Conservation (phyloP, 1,139 yeast genomes). For the Blastobotrys ciferrii region DNA sequence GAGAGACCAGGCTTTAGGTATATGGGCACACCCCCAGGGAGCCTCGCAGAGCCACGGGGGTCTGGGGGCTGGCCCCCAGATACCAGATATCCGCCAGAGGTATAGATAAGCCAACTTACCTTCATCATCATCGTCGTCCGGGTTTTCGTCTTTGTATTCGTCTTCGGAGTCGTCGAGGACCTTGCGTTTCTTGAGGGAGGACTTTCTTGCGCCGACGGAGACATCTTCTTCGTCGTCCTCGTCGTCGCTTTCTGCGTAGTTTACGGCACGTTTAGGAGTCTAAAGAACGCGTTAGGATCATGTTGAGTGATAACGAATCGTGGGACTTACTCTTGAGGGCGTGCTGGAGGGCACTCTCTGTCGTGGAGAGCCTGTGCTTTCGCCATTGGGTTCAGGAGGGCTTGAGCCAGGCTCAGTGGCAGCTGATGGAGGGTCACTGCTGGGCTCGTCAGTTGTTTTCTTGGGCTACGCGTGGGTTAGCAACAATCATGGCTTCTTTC, state of each 20-base stretch:
- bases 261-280: slow-evolving; percentile 3
- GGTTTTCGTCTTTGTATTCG: slow-evolving; percentile 18
- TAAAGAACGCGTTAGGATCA: not conserved
- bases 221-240: slow-evolving; percentile 17
- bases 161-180: slow-evolving; percentile 13
- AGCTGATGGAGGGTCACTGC: not conserved
- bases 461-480: not conserved
- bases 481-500: slow-evolving; percentile 2
- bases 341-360: not conserved
- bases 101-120: too few relatives aligned
- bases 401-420: slow-evolving; percentile 8
- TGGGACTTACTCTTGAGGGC: not conserved
- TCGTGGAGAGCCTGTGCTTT: not conserved
- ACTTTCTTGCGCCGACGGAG: slow-evolving; percentile 2
- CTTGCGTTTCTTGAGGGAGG: slow-evolving; percentile 13
- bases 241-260: slow-evolving; percentile 21
- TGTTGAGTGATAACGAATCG: not conserved
- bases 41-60: too few relatives aligned
- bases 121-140: slow-evolving; percentile 17
- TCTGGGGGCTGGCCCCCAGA: too few relatives aligned
- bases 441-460: slow-evolving; percentile 8
- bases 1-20: too few relatives aligned
- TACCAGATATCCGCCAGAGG: too few relatives aligned
- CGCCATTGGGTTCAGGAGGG: not conserved
- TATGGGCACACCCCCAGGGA: too few relatives aligned